Evolutionary conservation across 2,329 filamentous ascomycete genomes (phyloP).

Genomic region (Teratosphaeria nubilosa): DNA sequence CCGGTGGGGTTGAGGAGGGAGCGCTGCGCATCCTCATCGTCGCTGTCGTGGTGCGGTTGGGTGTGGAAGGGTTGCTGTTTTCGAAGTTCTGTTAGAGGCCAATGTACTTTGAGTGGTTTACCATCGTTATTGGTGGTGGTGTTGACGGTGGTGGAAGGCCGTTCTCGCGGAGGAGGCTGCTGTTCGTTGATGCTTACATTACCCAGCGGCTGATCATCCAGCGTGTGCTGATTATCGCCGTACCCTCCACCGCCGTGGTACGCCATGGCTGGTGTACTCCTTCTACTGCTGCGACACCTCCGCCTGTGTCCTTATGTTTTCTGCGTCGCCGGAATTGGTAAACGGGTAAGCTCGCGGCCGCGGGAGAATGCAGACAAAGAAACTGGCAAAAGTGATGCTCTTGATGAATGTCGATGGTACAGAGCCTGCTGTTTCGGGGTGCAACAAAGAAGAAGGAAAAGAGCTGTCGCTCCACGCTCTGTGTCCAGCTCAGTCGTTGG

Average conservation of each 20-base stretch:
- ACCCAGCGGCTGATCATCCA: slow-evolving; percentile 16
- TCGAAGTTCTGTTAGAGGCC: background rate
- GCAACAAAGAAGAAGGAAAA: background rate
- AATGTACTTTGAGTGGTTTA: background rate
- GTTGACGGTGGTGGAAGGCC: background rate
- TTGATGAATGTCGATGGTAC: background rate
- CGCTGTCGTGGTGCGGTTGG: slow-evolving; percentile 20
- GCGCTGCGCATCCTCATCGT: slow-evolving; percentile 40
- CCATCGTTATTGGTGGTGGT: background rate
- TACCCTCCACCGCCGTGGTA: slow-evolving; percentile 25
- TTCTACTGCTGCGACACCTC: background rate
- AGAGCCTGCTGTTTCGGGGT: background rate
- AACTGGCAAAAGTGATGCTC: background rate
- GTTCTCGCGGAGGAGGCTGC: background rate
- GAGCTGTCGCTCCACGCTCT: background rate
- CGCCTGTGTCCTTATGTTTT: background rate
- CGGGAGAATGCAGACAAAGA: background rate
- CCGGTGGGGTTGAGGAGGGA: slow-evolving; percentile 41
- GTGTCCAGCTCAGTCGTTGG: background rate
- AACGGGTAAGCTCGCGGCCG: background rate
- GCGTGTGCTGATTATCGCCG: slow-evolving; percentile 14
- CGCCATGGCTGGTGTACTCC: slow-evolving; percentile 18
- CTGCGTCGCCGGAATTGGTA: background rate
- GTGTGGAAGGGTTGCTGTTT: slow-evolving; percentile 12
- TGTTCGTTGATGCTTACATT: slow-evolving; percentile 6